Conservation (phyloP, 331 rosid species). For the Cydonia oblonga region DNA sequence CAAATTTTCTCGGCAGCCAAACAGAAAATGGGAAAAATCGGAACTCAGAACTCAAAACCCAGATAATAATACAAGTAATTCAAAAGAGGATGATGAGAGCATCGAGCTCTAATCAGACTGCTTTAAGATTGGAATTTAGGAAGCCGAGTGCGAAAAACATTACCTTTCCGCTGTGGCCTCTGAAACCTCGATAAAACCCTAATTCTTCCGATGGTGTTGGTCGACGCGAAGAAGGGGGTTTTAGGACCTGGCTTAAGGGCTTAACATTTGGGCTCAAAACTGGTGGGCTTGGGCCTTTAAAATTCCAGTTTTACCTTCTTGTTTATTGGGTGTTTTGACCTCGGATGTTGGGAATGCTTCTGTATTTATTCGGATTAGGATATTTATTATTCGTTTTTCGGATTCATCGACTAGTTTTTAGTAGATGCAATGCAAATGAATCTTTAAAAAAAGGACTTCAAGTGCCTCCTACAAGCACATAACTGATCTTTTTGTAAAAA, state of each 20-base stretch:
- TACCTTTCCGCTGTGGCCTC: not conserved
- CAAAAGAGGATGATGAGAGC: not conserved
- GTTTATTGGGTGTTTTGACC: too few species aligned
- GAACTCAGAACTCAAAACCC: not conserved
- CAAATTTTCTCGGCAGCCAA: not conserved
- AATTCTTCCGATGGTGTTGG: not conserved
- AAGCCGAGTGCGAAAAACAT: not conserved
- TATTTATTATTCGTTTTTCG: too few species aligned
- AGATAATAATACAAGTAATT: not conserved
- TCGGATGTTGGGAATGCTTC: too few species aligned
- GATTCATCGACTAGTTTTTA: too few species aligned
- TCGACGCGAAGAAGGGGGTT: not conserved
- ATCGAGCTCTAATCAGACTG: not conserved
- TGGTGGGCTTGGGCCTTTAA: not conserved
- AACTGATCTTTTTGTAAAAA: too few species aligned
- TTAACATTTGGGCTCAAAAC: not conserved
- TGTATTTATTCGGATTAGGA: too few species aligned
- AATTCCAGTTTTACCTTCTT: too few species aligned
- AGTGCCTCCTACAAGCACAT: too few species aligned
- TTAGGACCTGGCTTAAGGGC: not conserved
- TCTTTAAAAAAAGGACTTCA: too few species aligned
- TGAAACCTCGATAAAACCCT: slow-evolving; percentile 8
- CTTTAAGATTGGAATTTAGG: not conserved
- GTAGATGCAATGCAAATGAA: too few species aligned
- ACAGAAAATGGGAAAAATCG: not conserved